Evolutionary conservation across 305 asterid species (phyloP), one percentile per base, ranked within the genome.

Genomic region (Solanum hybrid): DNA sequence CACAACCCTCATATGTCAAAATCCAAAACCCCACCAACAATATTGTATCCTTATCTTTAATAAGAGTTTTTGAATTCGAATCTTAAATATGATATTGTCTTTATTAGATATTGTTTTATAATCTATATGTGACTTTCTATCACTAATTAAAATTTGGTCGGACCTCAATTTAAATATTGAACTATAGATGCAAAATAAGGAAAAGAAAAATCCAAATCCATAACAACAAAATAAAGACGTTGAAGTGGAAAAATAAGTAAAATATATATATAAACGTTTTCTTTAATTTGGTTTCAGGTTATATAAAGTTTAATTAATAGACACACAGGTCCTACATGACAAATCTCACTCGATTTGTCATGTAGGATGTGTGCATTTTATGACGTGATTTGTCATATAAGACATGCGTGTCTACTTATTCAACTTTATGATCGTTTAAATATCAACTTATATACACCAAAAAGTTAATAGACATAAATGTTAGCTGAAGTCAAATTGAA

Each of bases 141-240:
- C 22, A 6, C 3, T 76, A 31, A 15, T 15, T 13, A 6, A 24
- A 1, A 73, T 73, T 73, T 1, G 8, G 0, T 75, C 1, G 0
- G 11, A 75, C 0, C 0, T 0, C 0, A 14, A 14, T 14, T 6
- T 15, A 2, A 31, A 4, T 32, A 76, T 7, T 0, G 0, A 77
- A 32, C 0, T 32, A 4, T 1, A 10, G 7, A 15, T 31, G 7
- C 10, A 14, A 29, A 75, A 6, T 7, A 7, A 29, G 5, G 20
- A 11, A 9, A 14, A 7, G 17, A 11, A 26, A 13, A 11, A 12
- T 26, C 36, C 22, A 14, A 4, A 76, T 76, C 22, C 13, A 76
- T 13, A 76, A 31, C 12, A 15, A 76, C 0, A 15, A 31, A 76
- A 57, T 20, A 17, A 15, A 51, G 65, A 51, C n/a, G 0, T 76